Percentiles rank a stretch among this genome's conserved stretches.
Evolutionary conservation across 2,329 filamentous ascomycete species (phyloP).

Genomic region (Volutella citrinella): DNA sequence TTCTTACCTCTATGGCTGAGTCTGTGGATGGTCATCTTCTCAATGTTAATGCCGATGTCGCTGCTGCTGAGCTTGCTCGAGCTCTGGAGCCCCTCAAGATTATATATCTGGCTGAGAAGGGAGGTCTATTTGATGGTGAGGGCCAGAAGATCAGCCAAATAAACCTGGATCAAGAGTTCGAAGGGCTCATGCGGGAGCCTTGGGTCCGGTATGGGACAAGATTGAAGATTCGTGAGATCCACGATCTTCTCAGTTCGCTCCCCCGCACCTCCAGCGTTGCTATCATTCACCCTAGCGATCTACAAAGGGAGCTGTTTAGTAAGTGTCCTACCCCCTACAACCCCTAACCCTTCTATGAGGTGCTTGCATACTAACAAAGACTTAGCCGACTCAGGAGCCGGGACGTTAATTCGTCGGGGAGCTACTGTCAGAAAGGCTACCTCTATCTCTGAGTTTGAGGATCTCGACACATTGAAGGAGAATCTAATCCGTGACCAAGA

Average conservation of each 20-base stretch:
- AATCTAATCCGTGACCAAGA: slow-evolving; percentile 80
- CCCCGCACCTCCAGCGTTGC: slow-evolving; percentile 92
- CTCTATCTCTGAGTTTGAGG: slow-evolving; percentile 70
- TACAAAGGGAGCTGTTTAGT: slow-evolving; percentile 97
- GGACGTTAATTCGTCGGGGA: slow-evolving; percentile 86
- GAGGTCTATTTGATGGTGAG: slow-evolving; percentile 89
- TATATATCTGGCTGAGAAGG: slow-evolving; percentile 97
- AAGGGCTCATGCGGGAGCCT: slow-evolving; percentile 84
- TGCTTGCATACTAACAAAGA: too few species aligned
- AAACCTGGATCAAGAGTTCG: slow-evolving; percentile 95
- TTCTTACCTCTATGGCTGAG: slow-evolving; percentile 95
- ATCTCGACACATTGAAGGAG: slow-evolving; percentile 74
- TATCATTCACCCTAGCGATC: slow-evolving; percentile 92
- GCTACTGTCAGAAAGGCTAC: slow-evolving; percentile 80
- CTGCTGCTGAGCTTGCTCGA: slow-evolving; percentile 87
- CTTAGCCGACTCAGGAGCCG: slow-evolving; percentile 94
- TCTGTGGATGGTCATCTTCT: slow-evolving; percentile 86
- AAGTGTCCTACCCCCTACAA: too few species aligned
- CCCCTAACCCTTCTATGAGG: too few species aligned
- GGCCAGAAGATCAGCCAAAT: slow-evolving; percentile 94
- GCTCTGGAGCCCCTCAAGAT: slow-evolving; percentile 93
- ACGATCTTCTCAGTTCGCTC: slow-evolving; percentile 83
- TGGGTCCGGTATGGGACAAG: slow-evolving; percentile 95
- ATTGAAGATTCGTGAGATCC: slow-evolving; percentile 97
- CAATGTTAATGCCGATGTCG: slow-evolving; percentile 97